Evolutionary conservation across 331 rosid species (phyloP), one percentile per base, ranked within the genome.

Genomic region (Rhamnella rubrinervis): DNA sequence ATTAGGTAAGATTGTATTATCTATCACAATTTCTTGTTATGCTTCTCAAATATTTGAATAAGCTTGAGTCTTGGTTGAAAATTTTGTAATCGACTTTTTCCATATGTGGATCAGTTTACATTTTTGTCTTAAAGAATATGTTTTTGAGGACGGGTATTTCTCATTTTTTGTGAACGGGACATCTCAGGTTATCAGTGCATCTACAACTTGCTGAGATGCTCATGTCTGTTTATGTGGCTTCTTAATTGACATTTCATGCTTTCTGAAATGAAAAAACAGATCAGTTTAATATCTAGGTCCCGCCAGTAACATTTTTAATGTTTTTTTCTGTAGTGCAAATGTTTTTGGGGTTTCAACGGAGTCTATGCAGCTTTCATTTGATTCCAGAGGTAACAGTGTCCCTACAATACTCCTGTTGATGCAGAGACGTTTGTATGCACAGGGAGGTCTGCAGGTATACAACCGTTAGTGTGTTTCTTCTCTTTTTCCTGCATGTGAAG

Each of bases 281-380:
- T 18, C 2, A n/a, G 2, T 74, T 62, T 60, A 63, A 47, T 46
- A 23, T 12, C 68, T 47, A 40, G n/a, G 18, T 71, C 63, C 63
- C 64, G 66, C 55, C 20, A 21, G 79, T 77, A 71, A 88, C 71
- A 65, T 69, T 59, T 76, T 19, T 79, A 47, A 59, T 23, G 23
- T 74, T 83, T 83, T 73, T 65, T 7, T 78, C 66, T 61, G 76
- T 88, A 95, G 99, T 47, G 82, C 99, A 53, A 89, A 56, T 71
- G 99, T 95, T 71, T 95, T 95, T 59, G 99, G 99, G 67, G 99
- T 95, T 63, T 95, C 99, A 51, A 95, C 99, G 7, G 97, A 95
- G 74, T 91, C 99, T 13, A 95, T 95, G 99, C 99, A 95, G 83
- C 96, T 91, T 70, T 91, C 97, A 13, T 91, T 91, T 72, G 99